Conservation (phyloP, 257 asterid genomes). For the Nicotiana paniculata region DNA sequence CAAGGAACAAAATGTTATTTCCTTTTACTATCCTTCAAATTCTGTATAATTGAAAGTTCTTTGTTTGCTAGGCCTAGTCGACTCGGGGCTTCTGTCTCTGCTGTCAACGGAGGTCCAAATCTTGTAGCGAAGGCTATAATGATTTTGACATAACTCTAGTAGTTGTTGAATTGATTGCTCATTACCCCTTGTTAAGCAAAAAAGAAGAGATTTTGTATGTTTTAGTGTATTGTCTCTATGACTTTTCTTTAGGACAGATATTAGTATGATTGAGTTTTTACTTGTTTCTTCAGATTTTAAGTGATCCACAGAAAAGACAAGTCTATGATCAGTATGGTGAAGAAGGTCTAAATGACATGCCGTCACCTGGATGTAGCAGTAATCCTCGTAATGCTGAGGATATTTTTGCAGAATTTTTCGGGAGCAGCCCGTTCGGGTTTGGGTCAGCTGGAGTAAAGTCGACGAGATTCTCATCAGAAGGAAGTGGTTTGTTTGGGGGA, state of each 20-base stretch:
- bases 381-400: constrained; percentile 83
- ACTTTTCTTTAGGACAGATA: neutral
- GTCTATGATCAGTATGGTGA: constrained; percentile 74
- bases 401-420: constrained; percentile 85
- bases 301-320: constrained; percentile 82
- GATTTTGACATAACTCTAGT: neutral
- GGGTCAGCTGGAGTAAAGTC: constrained; percentile 57
- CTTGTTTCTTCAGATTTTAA: constrained; percentile 48
- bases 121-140: neutral
- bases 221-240: neutral
- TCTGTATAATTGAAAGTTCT: neutral
- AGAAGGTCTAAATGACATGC: constrained; percentile 72
- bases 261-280: neutral
- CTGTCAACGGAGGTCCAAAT: neutral
- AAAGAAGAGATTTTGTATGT: neutral
- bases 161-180: neutral
- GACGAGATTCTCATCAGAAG: constrained; percentile 49
- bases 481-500: constrained; percentile 38
- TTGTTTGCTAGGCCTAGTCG: neutral
- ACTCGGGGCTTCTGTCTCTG: neutral
- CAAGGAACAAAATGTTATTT: neutral
- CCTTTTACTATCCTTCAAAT: neutral
- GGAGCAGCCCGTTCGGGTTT: constrained; percentile 75
- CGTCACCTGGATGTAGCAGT: constrained; percentile 52
- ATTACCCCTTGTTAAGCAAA: neutral